Percentiles rank a stretch among this genome's conserved stretches.
phyloP scores from a whole-genome alignment of 345 rosid genomes.

The Boechera stricta region DNA sequence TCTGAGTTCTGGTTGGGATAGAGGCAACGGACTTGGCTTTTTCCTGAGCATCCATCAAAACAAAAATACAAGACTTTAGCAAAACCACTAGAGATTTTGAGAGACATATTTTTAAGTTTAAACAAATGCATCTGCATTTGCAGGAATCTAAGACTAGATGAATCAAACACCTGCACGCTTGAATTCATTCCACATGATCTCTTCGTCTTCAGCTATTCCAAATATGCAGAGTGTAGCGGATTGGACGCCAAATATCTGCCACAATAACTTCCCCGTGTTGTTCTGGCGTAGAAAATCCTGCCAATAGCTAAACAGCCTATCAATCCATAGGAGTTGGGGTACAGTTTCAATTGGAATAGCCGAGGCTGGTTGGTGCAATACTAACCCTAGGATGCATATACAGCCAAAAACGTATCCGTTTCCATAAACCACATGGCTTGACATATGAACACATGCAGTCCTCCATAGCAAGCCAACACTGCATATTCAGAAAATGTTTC shows the following conservation, averaged over 20 bases:
- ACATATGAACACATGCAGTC: slow-evolving; percentile 90
- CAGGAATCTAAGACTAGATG: slow-evolving; percentile 4
- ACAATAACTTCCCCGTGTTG: slow-evolving; percentile 92
- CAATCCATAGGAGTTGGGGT: slow-evolving; percentile 1
- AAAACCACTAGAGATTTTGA: slow-evolving; percentile 6
- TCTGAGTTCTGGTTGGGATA: slow-evolving; percentile 81
- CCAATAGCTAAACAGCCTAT: slow-evolving; percentile 27
- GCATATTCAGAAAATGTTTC: slow-evolving; percentile 36
- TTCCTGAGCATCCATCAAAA: slow-evolving; percentile 58
- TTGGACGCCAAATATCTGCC: slow-evolving; percentile 88
- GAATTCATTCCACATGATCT: slow-evolving; percentile 88
- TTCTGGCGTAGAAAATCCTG: slow-evolving; percentile 95
- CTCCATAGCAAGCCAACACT: slow-evolving; percentile 97
- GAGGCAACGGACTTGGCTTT: slow-evolving; percentile 79
- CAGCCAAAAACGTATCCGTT: slow-evolving; percentile 80
- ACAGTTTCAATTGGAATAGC: neutral
- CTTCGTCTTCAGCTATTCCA: slow-evolving; percentile 92
- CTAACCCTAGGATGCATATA: slow-evolving; percentile 99
- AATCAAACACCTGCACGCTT: slow-evolving; percentile 64
- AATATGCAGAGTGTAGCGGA: slow-evolving; percentile 84
- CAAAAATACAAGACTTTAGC: slow-evolving; percentile 17
- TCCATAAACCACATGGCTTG: slow-evolving; percentile 65
- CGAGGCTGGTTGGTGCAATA: neutral
- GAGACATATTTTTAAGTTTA: neutral
- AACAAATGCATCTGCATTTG: slow-evolving; percentile 15